Base-by-base conservation (phyloP, 768 basidiomycete species). In the Mycena haematopus region DNA sequence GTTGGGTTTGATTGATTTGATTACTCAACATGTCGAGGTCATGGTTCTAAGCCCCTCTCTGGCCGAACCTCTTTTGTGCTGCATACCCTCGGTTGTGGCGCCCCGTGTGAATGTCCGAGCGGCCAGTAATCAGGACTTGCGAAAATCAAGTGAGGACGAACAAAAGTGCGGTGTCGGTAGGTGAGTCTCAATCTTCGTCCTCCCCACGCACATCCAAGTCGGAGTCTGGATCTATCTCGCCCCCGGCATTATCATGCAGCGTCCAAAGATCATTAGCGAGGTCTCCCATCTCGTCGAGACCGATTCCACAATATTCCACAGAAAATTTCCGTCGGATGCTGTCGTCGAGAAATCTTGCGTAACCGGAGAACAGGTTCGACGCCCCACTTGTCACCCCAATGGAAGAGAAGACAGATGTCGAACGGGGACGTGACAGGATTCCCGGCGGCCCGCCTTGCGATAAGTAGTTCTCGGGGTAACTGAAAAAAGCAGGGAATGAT, bases 251-350 rank as follows among this genome's bases (percentile, higher is more conserved):
- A 62, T 88, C 87, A 51, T 82, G 80, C 29, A 89, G 74, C 21
- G 79, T 81, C 88, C 89, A 89, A 50, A 90, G 68, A 42, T 82
- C 81, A 65, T 85, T 83, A 17, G 73, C 78, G 35, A 90, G 71
- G 53, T 88, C 88, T 57, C 70, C 79, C 56, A 88, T 66, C 5
- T 88, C 88, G 62, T 90, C 90, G 4, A 71, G 63, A 58, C 86
- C 82, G 21, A 86, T 73, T 19, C 79, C 81, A 57, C 77, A 71
- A 29, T 70, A 61, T 6, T 69, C 65, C 19, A 79, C 70, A 4
- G 22, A 75, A 72, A 36, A 72, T 71, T 42, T 80, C 50, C 77
- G 79, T 56, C 78, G 76, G 3, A 78, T 71, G 54, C 79, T 80
- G 10, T 69, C 69, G 29, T 86, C 82, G 6, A 84, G 74, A 51